Base-by-base conservation (phyloP, 2,329 filamentous ascomycete genomes). In the Tolypocladium tundrense region DNA sequence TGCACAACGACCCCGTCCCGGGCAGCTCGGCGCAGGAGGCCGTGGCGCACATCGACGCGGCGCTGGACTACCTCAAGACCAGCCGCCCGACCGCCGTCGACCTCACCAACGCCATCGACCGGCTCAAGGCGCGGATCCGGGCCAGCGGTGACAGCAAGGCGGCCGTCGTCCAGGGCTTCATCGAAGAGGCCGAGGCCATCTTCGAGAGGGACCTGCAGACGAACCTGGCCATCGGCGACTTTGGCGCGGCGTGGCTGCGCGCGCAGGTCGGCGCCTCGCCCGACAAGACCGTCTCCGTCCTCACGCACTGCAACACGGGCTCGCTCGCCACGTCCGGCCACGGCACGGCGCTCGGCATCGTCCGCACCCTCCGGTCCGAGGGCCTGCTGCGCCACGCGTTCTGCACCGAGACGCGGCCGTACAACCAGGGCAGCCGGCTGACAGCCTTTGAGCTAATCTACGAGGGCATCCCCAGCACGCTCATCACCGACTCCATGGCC, bases 241-340 rank as follows among this genome's bases (percentile, higher is more conserved):
- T 88, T 70, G 94, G 94, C 43, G 90, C 91, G 0, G 80, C 86
- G 62, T 99, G 94, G 90, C 86, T 99, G 40, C 74, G 84, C 58
- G 75, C 79, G 45, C 84, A 90, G 67, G 77, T 73, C 24, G 70
- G 73, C 64, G 72, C 79, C 69, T 69, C 79, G 45, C 54, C 74
- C 62, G 70, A 80, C 62, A 67, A 78, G 69, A 64, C 70, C 57
- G 65, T 96, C 53, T 90, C 90, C n/a, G 87, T 99, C 50, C 76
- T 99, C 64, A 99, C 94, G 13, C 95, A 99, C 74, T 99, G 94
- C 79, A 99, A 99, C 73, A 99, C 94, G 27, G 94, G 94, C 35
- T 97, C 93, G 24, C 85, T 99, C 40, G 94, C 94, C 33, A 99
- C 94, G 1, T 96, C 94, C 19, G 94, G 94, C n/a, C 96, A 97